phyloP scores from a whole-genome alignment of 169 alveolate genomes.

The Pseudocohnilembus persalinus region DNA sequence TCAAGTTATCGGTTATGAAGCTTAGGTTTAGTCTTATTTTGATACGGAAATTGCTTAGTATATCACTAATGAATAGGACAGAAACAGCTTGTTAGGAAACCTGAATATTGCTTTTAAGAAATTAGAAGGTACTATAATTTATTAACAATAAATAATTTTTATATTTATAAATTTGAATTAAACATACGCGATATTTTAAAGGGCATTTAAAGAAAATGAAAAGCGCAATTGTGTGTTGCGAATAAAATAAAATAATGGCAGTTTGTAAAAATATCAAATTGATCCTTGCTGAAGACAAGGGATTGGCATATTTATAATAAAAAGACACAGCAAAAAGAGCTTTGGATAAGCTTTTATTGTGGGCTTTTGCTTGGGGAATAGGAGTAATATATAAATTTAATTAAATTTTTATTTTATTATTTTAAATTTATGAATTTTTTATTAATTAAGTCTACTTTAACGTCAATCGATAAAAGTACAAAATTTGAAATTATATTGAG shows the following conservation, averaged over 20 bases:
- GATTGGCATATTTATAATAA: constrained; percentile 1
- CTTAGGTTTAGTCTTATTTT: constrained; percentile 26
- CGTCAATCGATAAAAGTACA: constrained; percentile 5
- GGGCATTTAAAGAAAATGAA: not conserved
- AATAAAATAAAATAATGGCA: constrained; percentile 1
- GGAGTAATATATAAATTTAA: constrained; percentile 5
- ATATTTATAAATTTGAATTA: no score
- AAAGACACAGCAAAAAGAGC: constrained; percentile 35
- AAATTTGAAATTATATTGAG: constrained; percentile 24
- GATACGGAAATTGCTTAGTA: not conserved
- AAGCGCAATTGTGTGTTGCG: not conserved
- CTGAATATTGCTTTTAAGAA: constrained; percentile 6
- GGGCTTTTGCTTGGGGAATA: constrained; percentile 44
- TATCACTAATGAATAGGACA: not conserved
- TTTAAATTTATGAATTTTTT: no score
- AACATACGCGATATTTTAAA: no score
- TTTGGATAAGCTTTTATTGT: constrained; percentile 33
- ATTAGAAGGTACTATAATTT: not conserved
- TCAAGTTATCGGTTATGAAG: constrained; percentile 41
- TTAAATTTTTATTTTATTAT: no score
- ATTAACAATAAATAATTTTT: not conserved
- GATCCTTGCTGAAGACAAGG: not conserved
- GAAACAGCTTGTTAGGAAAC: not conserved
- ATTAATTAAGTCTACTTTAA: not conserved
- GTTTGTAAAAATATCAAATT: constrained; percentile 20